phyloP scores from a whole-genome alignment of 2,329 filamentous ascomycete species.

The Byssochlamys sp. region DNA sequence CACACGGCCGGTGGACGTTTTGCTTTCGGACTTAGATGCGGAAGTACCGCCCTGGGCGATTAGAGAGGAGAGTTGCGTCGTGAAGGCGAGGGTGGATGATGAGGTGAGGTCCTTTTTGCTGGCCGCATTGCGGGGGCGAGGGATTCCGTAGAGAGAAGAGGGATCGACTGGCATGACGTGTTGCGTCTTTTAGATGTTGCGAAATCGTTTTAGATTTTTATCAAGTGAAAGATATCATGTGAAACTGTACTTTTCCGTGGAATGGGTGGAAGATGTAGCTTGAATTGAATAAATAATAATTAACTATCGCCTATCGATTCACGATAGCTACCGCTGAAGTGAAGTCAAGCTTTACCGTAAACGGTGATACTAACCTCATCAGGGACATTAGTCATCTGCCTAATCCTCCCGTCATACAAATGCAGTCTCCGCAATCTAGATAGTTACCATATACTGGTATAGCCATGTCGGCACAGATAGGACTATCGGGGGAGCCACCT shows the following conservation, averaged over 20 bases:
- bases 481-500: too few species aligned
- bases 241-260: not conserved
- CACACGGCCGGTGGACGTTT: slow-evolving; percentile 31
- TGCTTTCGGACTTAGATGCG: slow-evolving; percentile 26
- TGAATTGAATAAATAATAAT: not conserved
- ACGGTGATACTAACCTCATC: not conserved
- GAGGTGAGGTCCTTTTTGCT: slow-evolving; percentile 56
- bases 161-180: slow-evolving; percentile 35
- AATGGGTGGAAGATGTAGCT: not conserved
- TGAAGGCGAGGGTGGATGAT: slow-evolving; percentile 70
- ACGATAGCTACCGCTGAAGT: not conserved
- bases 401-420: too few species aligned
- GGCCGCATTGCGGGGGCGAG: slow-evolving; percentile 53
- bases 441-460: too few species aligned
- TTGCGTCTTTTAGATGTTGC: not conserved
- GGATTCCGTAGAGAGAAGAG: slow-evolving; percentile 62
- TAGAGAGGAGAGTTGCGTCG: slow-evolving; percentile 74
- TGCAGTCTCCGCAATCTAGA: too few species aligned
- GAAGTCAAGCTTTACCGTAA: not conserved
- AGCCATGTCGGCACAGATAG: too few species aligned
- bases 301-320: not conserved
- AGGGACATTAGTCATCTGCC: not conserved
- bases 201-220: not conserved
- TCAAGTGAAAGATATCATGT: not conserved
- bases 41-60: slow-evolving; percentile 50